A percentile compares a stretch with the other conserved stretches of the same genome.
Evolutionary conservation across 148 eudicot genomes (phyloP).

Genomic region (Amaranthus cruentus): DNA sequence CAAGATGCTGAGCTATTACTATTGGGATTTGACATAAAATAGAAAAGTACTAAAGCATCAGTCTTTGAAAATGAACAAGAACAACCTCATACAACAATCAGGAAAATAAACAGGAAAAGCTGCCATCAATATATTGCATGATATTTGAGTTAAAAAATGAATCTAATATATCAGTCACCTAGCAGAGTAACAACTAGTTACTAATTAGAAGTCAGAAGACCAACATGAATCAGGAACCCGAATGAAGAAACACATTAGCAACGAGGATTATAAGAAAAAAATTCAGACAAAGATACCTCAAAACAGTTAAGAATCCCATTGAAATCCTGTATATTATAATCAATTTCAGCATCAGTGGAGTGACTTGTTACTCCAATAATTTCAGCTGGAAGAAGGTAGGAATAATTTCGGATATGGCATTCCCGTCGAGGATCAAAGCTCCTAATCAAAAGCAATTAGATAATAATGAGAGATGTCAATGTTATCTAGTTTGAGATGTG

Average conservation of each 20-base stretch:
- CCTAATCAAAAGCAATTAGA: conserved; percentile 26
- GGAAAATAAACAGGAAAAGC: background rate
- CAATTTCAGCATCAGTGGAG: conserved; percentile 49
- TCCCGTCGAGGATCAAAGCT: conserved; percentile 86
- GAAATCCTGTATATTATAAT: conserved; percentile 59
- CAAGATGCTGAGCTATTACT: background rate
- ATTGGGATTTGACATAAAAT: background rate
- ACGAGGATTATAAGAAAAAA: background rate
- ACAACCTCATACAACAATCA: background rate
- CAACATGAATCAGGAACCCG: background rate
- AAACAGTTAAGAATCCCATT: conserved; percentile 55
- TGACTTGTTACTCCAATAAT: conserved; percentile 61
- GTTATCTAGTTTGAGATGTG: background rate
- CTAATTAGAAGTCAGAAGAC: background rate
- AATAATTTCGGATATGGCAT: conserved; percentile 71
- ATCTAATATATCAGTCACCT: background rate
- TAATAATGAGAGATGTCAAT: background rate
- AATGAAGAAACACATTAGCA: background rate
- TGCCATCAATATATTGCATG: background rate
- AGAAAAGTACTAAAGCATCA: background rate
- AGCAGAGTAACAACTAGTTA: background rate
- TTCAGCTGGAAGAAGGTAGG: conserved; percentile 84
- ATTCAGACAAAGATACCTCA: conserved; percentile 44
- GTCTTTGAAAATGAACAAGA: background rate
- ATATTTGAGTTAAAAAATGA: background rate